These are phyloP conservation scores for Begonia fuchsioides DNA, from an alignment of 306 rosid genomes.

Conservation along the genomic window DNA sequence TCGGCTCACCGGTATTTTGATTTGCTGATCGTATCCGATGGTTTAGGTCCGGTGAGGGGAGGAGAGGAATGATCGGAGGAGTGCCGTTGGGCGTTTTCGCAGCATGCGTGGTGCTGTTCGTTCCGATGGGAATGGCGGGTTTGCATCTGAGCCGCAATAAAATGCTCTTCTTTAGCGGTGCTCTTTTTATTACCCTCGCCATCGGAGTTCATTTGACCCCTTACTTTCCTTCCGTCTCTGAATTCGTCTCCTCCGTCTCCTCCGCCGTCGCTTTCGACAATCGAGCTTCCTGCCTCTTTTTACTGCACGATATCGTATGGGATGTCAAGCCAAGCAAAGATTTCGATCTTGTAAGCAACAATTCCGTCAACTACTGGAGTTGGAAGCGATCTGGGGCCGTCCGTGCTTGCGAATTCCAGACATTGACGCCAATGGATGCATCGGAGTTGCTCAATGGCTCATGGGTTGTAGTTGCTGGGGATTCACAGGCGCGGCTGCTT, in stretches of 20 bases:
- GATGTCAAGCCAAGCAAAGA: slow-evolving; percentile 22
- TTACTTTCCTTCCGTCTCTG: slow-evolving; percentile 64
- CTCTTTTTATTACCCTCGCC: slow-evolving; percentile 85
- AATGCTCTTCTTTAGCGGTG: slow-evolving; percentile 82
- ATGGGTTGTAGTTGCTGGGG: slow-evolving; percentile 80
- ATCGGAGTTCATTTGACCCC: slow-evolving; percentile 88
- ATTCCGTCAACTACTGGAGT: slow-evolving; percentile 45
- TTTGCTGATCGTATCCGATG: neutral
- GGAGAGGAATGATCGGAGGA: slow-evolving; percentile 49
- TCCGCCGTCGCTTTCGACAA: slow-evolving; percentile 43
- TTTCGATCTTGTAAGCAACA: slow-evolving; percentile 28
- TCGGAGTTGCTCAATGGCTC: slow-evolving; percentile 84
- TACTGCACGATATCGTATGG: slow-evolving; percentile 65
- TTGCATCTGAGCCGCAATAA: slow-evolving; percentile 94
- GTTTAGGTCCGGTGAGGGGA: slow-evolving; percentile 1
- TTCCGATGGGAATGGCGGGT: slow-evolving; percentile 97
- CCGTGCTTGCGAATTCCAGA: slow-evolving; percentile 49
- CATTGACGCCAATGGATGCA: slow-evolving; percentile 28
- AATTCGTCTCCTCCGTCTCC: slow-evolving; percentile 55
- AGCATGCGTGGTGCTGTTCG: slow-evolving; percentile 74
- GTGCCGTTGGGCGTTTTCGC: slow-evolving; percentile 65
- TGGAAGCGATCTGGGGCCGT: slow-evolving; percentile 40
- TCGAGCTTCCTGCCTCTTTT: slow-evolving; percentile 59
- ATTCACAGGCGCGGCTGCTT: slow-evolving; percentile 66
- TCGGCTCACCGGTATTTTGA: neutral